These are phyloP conservation scores for Trametes villosa DNA, from an alignment of 768 basidiomycete species.

Conservation along the genomic window DNA sequence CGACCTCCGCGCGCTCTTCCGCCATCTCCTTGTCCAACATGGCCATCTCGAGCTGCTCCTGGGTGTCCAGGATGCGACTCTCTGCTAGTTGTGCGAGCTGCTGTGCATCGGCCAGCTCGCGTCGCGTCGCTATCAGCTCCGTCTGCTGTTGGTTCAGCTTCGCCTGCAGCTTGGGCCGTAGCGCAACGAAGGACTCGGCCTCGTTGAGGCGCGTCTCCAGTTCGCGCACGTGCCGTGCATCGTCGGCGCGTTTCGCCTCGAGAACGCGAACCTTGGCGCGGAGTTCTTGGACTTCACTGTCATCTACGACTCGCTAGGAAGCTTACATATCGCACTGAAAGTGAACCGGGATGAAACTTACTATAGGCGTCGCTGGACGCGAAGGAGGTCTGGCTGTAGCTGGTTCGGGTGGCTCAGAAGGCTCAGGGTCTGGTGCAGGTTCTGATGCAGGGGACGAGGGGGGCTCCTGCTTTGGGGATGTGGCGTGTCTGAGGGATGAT, in stretches of 20 bases:
- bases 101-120: constrained; percentile 75
- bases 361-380: constrained; percentile 27
- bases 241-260: constrained; percentile 87
- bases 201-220: constrained; percentile 86
- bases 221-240: constrained; percentile 80
- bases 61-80: constrained; percentile 69
- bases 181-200: constrained; percentile 79
- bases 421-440: constrained; percentile 16
- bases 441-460: neutral
- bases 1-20: constrained; percentile 86
- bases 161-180: constrained; percentile 89
- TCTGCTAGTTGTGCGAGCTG: constrained; percentile 78
- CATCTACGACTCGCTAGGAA: constrained; percentile 44
- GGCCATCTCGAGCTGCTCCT: constrained; percentile 93
- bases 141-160: constrained; percentile 83
- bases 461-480: constrained; percentile 13
- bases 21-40: constrained; percentile 97
- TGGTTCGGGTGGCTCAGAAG: constrained; percentile 2
- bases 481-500: constrained; percentile 19
- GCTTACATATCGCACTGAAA: neutral
- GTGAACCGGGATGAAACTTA: constrained; percentile 27
- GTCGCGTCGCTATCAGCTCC: constrained; percentile 75
- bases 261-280: constrained; percentile 82
- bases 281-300: constrained; percentile 76
- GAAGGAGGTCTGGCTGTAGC: constrained; percentile 9